Evolutionary conservation across 768 basidiomycete genomes (phyloP), one percentile per base, ranked within the genome.

Genomic region (Suillus bovinus): DNA sequence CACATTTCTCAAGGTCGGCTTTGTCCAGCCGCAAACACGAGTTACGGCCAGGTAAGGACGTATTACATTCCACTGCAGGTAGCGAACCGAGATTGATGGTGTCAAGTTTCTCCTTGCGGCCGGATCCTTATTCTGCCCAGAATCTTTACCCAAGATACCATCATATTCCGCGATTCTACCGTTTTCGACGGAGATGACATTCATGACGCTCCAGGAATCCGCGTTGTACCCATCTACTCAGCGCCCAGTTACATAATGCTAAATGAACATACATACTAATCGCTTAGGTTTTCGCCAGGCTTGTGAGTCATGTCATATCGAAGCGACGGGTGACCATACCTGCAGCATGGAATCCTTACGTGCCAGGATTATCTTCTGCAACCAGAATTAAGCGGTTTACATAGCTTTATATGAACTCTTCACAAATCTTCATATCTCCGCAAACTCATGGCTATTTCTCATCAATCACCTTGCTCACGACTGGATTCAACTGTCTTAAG

Each of bases 141-240:
- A 56, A 41, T 10, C 24, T 55, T 55, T 55, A 27, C 55, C 55
- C 38, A 56, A 29, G 36, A 39, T 39, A 29, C 36, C 22, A 56
- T 38, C 55, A 56, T 56, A 38, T 38, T 56, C 36, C 54, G 54
- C 54, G 16, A 38, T 55, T 36, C 22, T 24, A 27, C 55, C 55
- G 55, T 56, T 24, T 27, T 39, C 11, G 55, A 39, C 55, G 55
- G 55, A 56, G 55, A 56, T 56, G 55, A 56, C 55, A 56, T 3
- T 39, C 38, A 56, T 56, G 55, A 20, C 55, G 24, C 38, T n/a
- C n/a, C n/a, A n/a, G n/a, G n/a, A n/a, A n/a, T n/a, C n/a, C n/a
- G n/a, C n/a, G n/a, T n/a, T n/a, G n/a, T n/a, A n/a, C n/a, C n/a
- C n/a, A n/a, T n/a, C n/a, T n/a, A n/a, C 24, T 52, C 24, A 53